Base-by-base conservation (phyloP, 2,329 filamentous ascomycete genomes). In the Orbilia ellipsospora region DNA sequence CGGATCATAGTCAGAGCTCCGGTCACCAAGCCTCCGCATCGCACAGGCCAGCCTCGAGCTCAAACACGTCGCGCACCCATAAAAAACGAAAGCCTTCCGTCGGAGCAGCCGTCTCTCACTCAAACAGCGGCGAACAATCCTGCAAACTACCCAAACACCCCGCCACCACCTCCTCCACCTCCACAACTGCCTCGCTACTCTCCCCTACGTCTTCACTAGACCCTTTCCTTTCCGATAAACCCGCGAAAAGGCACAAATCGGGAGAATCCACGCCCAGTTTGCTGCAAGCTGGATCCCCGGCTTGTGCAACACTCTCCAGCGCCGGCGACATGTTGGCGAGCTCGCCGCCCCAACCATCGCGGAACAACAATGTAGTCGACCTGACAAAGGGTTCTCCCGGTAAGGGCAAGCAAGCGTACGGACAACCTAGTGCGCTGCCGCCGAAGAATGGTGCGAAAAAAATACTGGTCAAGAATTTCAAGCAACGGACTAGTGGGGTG, bases 391-490 rank as follows among this genome's bases (percentile, higher is more conserved):
- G 31, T 12, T 63, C 72, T 2, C 64, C 64, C 12, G 40, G 44
- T 1, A 69, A 65, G 23, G 20, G 57, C 0, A 75, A 68, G 36
- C 57, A 48, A 54, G 54, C 64, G 51, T 74, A 68, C 59, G 18
- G 51, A 12, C 70, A 74, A 51, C 72, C 72, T 0, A 65, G 59
- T 20, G 72, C 64, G 23, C 50, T 75, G 28, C 72, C 72, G 26
- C 72, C 73, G 10, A 70, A 57, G 18, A 77, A 77, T 20, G 73
- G 65, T 1, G 67, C 92, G 18, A 94, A 91, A 85, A 94, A 91
- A 83, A 87, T 99, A 54, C 88, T 94, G n/a, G 92, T 99, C 80
- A 97, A 97, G 87, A 98, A 97, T 81, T 87, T 97, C 77, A 89
- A 90, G 73, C 86, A 87, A 0, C 86, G 86, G 16, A 83, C 87